Conservation (phyloP, 2,329 filamentous ascomycete species). For the Paramyrothecium roridum region DNA sequence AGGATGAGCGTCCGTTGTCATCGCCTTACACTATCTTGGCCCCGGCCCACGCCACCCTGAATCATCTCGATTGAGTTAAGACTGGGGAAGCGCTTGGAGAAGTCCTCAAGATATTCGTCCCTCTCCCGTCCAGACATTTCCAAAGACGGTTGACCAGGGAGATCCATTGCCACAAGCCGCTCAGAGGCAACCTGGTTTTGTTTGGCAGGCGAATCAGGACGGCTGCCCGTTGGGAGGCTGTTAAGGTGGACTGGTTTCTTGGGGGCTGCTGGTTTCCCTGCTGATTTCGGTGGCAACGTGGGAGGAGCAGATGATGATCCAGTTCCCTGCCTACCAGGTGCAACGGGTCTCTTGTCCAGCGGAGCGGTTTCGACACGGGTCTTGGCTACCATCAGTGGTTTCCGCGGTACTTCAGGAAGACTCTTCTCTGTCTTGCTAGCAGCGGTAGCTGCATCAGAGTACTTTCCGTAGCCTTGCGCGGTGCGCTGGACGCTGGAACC, state of each 20-base stretch:
- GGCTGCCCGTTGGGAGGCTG: constrained; percentile 44
- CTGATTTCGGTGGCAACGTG: constrained; percentile 18
- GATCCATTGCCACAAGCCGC: constrained; percentile 40
- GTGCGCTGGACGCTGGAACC: constrained; percentile 59
- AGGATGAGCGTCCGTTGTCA: constrained; percentile 6
- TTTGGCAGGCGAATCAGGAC: constrained; percentile 44
- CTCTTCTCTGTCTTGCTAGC: constrained; percentile 34
- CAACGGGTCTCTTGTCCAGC: constrained; percentile 12
- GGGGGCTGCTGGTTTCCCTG: constrained; percentile 50
- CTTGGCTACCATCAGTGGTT: constrained; percentile 40
- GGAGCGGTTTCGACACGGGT: constrained; percentile 22
- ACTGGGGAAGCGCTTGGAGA: constrained; percentile 84
- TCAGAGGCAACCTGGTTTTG: constrained; percentile 26
- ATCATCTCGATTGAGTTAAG: constrained; percentile 83
- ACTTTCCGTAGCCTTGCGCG: constrained; percentile 86
- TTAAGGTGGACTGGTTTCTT: constrained; percentile 62
- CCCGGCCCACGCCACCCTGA: constrained; percentile 56
- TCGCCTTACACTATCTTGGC: constrained; percentile 23
- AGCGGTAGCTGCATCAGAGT: constrained; percentile 56
- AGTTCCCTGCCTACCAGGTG: constrained; percentile 2
- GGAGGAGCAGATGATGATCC: constrained; percentile 18
- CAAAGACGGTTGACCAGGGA: constrained; percentile 45
- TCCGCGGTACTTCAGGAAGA: constrained; percentile 45
- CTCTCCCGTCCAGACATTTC: constrained; percentile 56
- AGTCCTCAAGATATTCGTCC: constrained; percentile 66